phyloP scores from a whole-genome alignment of 2,329 filamentous ascomycete genomes.

The Alternaria brassicicola region DNA sequence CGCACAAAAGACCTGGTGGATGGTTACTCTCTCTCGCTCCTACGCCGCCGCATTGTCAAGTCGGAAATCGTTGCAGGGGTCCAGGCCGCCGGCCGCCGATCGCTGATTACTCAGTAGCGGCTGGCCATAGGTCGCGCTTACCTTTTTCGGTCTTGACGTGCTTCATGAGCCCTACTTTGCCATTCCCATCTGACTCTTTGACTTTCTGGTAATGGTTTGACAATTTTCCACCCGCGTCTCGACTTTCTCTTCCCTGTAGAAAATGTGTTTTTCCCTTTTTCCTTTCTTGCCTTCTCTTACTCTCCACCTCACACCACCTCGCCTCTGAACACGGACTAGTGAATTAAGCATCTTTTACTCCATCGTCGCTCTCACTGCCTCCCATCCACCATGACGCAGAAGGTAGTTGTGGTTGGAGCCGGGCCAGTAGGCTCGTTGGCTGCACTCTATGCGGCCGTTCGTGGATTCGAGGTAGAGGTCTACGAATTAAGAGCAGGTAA shows the following conservation, averaged over 20 bases:
- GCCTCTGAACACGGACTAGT: not conserved
- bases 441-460: conserved; percentile 86
- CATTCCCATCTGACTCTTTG: conserved; percentile 14
- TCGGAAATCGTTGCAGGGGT: conserved; percentile 22
- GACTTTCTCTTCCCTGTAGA: not conserved
- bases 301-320: not conserved
- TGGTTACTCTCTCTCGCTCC: conserved; percentile 7
- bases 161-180: conserved; percentile 19
- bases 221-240: not conserved
- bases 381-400: conserved; percentile 56
- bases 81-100: conserved; percentile 24
- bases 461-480: conserved; percentile 88
- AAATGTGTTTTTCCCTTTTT: not conserved
- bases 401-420: conserved; percentile 84
- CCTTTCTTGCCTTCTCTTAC: not conserved
- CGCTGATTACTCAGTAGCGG: conserved; percentile 27
- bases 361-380: not conserved
- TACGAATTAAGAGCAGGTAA: conserved; percentile 92
- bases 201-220: conserved; percentile 6
- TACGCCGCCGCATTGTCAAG: conserved; percentile 19
- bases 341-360: not conserved
- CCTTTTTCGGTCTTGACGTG: conserved; percentile 24
- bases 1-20: conserved; percentile 23
- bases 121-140: conserved; percentile 16
- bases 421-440: conserved; percentile 93